phyloP scores from a whole-genome alignment of 2,329 filamentous ascomycete species.

The Acrodontium crateriforme region DNA sequence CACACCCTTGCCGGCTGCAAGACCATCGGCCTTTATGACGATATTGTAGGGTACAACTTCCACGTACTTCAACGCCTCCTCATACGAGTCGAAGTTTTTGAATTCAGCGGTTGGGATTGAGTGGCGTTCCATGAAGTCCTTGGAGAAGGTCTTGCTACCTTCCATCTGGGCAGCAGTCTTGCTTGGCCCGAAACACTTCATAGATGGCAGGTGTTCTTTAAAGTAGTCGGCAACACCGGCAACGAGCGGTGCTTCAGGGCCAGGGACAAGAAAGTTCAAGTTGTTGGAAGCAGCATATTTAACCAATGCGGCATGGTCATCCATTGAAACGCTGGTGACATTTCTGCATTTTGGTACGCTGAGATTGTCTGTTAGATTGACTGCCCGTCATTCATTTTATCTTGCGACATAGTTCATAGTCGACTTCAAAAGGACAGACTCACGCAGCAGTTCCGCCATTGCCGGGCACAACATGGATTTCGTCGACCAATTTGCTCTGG shows the following conservation, averaged over 20 bases:
- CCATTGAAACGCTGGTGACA: conserved; percentile 50
- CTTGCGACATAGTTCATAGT: no score
- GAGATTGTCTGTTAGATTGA: no score
- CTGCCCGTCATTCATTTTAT: no score
- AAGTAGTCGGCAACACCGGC: conserved; percentile 82
- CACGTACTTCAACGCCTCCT: conserved; percentile 45
- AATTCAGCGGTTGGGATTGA: conserved; percentile 84
- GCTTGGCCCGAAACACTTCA: conserved; percentile 75
- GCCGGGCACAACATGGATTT: conserved; percentile 56
- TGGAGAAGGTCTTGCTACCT: conserved; percentile 92
- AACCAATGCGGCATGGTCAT: conserved; percentile 68
- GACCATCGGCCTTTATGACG: conserved; percentile 85
- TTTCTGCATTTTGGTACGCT: conserved; percentile 38
- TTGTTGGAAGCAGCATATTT: conserved; percentile 57
- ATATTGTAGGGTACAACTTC: conserved; percentile 57
- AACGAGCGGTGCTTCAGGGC: conserved; percentile 87
- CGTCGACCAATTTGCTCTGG: conserved; percentile 64
- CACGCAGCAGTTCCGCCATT: conserved; percentile 69
- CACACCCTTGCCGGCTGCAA: conserved; percentile 92
- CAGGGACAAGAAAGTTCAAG: conserved; percentile 74
- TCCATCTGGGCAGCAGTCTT: conserved; percentile 79
- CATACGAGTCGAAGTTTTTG: conserved; percentile 53
- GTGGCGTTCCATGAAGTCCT: conserved; percentile 92
- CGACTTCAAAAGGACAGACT: conserved; percentile 11
- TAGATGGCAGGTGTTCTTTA: conserved; percentile 33